Evolutionary conservation across 2,329 filamentous ascomycete species (phyloP).

Genomic region (Pestalotiopsis sp.): DNA sequence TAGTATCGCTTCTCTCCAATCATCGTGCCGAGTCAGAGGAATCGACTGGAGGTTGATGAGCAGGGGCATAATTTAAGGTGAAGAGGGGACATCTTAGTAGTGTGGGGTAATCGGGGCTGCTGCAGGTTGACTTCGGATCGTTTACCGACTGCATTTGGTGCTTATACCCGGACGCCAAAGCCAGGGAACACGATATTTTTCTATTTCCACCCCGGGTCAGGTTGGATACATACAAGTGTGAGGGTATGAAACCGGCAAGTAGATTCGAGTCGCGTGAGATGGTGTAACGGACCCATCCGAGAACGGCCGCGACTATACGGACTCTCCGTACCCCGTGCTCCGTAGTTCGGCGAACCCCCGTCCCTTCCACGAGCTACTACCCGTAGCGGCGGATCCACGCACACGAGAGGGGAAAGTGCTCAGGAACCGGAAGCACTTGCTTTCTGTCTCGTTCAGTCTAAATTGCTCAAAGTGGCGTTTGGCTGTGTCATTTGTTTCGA

Average conservation of each 20-base stretch:
- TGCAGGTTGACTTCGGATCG: not conserved
- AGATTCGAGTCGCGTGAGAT: not conserved
- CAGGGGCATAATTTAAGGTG: not conserved
- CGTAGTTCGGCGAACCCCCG: not conserved
- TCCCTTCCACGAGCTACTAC: not conserved
- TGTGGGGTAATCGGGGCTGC: not conserved
- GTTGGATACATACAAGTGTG: no score
- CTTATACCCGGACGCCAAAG: not conserved
- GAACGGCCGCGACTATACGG: not conserved
- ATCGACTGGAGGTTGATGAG: not conserved
- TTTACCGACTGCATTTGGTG: not conserved
- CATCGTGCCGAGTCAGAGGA: not conserved
- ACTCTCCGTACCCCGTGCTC: not conserved
- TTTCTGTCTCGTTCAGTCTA: no score
- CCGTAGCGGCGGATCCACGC: not conserved
- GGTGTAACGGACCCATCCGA: not conserved
- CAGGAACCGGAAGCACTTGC: not conserved
- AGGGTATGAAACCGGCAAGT: no score
- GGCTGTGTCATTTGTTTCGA: no score
- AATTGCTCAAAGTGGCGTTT: not conserved
- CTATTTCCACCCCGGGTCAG: no score
- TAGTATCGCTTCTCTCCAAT: not conserved
- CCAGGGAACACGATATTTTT: no score
- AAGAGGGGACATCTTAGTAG: not conserved
- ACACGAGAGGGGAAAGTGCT: not conserved